Percentiles rank a stretch among this genome's conserved stretches.
Conservation (phyloP, 805 yeast species). For the Sugiyamaella marilandica region DNA sequence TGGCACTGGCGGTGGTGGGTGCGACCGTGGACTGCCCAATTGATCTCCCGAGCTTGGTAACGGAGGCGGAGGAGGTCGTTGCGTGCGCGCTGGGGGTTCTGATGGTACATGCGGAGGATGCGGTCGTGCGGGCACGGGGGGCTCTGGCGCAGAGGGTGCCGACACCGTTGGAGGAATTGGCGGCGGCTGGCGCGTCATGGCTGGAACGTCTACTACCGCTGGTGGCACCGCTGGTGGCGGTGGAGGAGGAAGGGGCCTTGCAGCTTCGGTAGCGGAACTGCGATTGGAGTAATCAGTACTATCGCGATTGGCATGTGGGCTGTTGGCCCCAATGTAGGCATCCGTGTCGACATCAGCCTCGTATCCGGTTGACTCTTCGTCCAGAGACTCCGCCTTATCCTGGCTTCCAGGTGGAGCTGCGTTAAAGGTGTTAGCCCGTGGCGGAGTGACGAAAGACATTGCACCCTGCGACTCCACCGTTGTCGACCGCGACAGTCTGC, state of each 20-base stretch:
- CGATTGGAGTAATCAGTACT: neutral
- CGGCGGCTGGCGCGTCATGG: neutral
- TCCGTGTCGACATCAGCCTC: conserved; percentile 63
- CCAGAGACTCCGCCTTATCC: conserved; percentile 32
- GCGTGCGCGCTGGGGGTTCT: conserved; percentile 11
- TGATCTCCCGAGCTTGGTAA: conserved; percentile 21
- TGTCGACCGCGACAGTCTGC: neutral
- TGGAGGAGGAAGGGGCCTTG: neutral
- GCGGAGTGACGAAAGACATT: conserved; percentile 3
- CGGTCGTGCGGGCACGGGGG: conserved; percentile 4
- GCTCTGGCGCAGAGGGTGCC: conserved; percentile 19
- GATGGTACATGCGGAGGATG: conserved; percentile 17
- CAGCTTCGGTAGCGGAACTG: neutral
- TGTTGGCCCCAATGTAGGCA: conserved; percentile 20
- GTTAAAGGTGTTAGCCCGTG: conserved; percentile 10
- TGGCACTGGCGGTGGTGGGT: conserved; percentile 15
- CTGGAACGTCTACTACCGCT: conserved; percentile 4
- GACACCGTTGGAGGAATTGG: conserved; percentile 21
- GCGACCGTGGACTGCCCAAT: neutral
- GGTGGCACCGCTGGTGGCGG: neutral
- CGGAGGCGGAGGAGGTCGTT: conserved; percentile 14
- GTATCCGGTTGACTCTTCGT: conserved; percentile 50
- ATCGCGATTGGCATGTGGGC: neutral
- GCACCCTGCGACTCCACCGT: neutral
- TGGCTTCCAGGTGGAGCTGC: conserved; percentile 13